Evolutionary conservation across 169 alveolate genomes (phyloP).

Genomic region (Miamiensis avidus): DNA sequence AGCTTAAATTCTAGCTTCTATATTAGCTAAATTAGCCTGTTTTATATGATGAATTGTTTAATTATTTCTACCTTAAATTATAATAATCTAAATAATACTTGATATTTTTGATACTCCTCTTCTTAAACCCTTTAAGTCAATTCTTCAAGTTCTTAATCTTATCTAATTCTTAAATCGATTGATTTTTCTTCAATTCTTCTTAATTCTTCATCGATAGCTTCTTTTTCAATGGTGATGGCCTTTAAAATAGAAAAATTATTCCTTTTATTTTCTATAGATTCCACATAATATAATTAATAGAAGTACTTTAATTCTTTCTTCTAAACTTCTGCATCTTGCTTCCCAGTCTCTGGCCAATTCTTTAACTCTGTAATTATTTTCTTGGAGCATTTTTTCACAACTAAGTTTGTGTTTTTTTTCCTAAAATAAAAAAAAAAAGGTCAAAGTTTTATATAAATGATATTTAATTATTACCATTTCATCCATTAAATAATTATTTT

Average conservation of each 20-base stretch:
- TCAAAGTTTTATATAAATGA: too few relatives aligned
- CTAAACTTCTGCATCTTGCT: conserved; percentile 38
- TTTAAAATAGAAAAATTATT: too few relatives aligned
- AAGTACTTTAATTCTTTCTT: conserved; percentile 38
- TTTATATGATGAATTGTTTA: too few relatives aligned
- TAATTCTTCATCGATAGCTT: conserved; percentile 33
- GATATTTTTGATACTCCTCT: conserved; percentile 43
- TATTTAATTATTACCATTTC: conserved; percentile 14
- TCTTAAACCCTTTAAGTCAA: conserved; percentile 44
- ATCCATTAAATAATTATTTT: conserved; percentile 35
- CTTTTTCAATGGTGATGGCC: conserved; percentile 10
- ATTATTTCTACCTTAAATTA: neutral
- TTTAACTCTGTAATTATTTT: conserved; percentile 46
- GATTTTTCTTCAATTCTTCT: conserved; percentile 35
- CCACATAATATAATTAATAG: neutral
- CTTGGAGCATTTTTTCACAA: conserved; percentile 41
- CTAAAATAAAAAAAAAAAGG: neutral
- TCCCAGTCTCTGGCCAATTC: conserved; percentile 54
- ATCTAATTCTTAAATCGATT: conserved; percentile 33
- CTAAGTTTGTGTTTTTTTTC: conserved; percentile 42
- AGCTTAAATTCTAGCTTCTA: neutral
- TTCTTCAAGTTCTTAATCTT: conserved; percentile 46
- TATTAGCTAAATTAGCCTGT: neutral
- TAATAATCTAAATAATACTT: conserved; percentile 28
- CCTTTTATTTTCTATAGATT: too few relatives aligned